Percentiles rank a stretch among this genome's conserved stretches.
phyloP scores from a whole-genome alignment of 305 asterid species.

The Rubia peregrina region DNA sequence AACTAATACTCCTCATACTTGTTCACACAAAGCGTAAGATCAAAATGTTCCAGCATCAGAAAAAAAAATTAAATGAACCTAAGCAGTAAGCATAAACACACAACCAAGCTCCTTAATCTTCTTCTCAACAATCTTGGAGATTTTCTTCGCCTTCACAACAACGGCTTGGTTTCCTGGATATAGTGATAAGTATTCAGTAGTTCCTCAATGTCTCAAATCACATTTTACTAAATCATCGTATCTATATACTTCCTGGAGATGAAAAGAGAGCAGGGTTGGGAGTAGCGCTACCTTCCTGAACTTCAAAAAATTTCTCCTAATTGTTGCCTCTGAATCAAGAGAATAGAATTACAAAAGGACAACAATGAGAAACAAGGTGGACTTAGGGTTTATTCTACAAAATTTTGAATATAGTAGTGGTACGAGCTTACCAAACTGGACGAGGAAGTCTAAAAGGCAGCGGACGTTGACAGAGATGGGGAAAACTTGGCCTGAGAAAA shows the following conservation, averaged over 20 bases:
- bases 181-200: too few relatives aligned
- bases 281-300: slow-evolving; percentile 78
- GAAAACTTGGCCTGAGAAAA: slow-evolving; percentile 24
- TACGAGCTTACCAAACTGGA: slow-evolving; percentile 58
- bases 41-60: too few relatives aligned
- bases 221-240: neutral
- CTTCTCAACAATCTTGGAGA: too few relatives aligned
- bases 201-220: too few relatives aligned
- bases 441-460: slow-evolving; percentile 87
- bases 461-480: slow-evolving; percentile 83
- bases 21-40: too few relatives aligned
- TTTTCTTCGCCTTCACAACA: too few relatives aligned
- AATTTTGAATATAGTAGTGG: neutral
- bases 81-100: too few relatives aligned
- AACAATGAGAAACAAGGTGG: slow-evolving; percentile 14
- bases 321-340: slow-evolving; percentile 29
- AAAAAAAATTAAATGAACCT: too few relatives aligned
- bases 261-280: slow-evolving; percentile 63
- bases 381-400: neutral
- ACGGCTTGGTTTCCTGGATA: too few relatives aligned
- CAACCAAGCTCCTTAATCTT: too few relatives aligned
- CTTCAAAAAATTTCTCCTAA: slow-evolving; percentile 50
- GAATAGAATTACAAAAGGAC: neutral
- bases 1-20: too few relatives aligned
- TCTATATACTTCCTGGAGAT: neutral